A percentile compares a stretch with the other conserved stretches of the same genome.
Conservation (phyloP, 345 rosid species). For the Sonneratia caseolaris region DNA sequence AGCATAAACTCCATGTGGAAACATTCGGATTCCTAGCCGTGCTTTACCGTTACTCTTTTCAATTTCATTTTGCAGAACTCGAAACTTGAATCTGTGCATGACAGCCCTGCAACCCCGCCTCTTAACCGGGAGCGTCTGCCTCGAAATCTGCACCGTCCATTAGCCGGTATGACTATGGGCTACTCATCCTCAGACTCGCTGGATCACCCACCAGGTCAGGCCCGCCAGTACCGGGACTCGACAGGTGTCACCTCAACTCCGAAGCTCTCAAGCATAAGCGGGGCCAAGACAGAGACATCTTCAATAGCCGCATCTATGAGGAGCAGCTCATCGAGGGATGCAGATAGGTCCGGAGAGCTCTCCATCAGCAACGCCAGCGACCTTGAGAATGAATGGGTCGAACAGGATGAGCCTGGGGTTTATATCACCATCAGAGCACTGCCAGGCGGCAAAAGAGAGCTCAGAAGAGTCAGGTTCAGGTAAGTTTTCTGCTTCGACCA, state of each 20-base stretch:
- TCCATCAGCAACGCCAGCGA: slow-evolving; percentile 92
- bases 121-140: slow-evolving; percentile 68
- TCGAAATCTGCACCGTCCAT: slow-evolving; percentile 60
- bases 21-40: not conserved
- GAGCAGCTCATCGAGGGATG: slow-evolving; percentile 91
- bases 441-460: slow-evolving; percentile 82
- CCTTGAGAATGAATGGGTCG: slow-evolving; percentile 83
- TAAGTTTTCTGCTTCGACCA: slow-evolving; percentile 20
- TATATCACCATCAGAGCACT: slow-evolving; percentile 81
- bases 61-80: slow-evolving; percentile 30
- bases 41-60: not conserved
- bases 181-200: slow-evolving; percentile 78
- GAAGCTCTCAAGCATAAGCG: slow-evolving; percentile 84
- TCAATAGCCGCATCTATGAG: slow-evolving; percentile 82
- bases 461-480: slow-evolving; percentile 98
- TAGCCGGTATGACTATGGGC: slow-evolving; percentile 34
- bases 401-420: slow-evolving; percentile 94
- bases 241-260: slow-evolving; percentile 70
- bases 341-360: slow-evolving; percentile 69
- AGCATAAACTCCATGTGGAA: too few relatives aligned
- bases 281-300: slow-evolving; percentile 83
- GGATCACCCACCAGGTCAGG: slow-evolving; percentile 58
- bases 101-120: slow-evolving; percentile 80
- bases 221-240: slow-evolving; percentile 56
- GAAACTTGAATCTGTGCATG: slow-evolving; percentile 68